Evolutionary conservation across 352 stramenopile species (phyloP), one percentile per base, ranked within the genome.

Genomic region (Pythium diclinum): DNA sequence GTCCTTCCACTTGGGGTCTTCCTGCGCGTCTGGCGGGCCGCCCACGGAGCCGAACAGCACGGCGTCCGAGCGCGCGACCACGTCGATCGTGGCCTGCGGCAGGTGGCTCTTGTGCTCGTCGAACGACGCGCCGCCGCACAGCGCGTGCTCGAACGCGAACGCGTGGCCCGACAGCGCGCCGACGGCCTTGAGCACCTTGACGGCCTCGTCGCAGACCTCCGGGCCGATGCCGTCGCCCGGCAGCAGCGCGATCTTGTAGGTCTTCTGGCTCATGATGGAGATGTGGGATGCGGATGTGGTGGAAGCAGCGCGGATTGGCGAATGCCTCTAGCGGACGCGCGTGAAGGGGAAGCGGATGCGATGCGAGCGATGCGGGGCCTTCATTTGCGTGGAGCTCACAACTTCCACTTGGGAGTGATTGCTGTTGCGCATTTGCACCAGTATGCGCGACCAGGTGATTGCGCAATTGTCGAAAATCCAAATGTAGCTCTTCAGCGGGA

Each of bases 151-250:
- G 65, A 98, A 97, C 40, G 96, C 74, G 46, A 99, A 96, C 67
- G 96, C 69, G 68, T 98, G 97, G 52, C 86, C 75, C 63, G 75
- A 95, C 52, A 96, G 81, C 59, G 73, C 74, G 25, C 78, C 88
- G 8, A 97, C 73, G 4, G 92, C 87, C 58, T 83, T 62, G 11
- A 99, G 79, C 33, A 97, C 96, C 13, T 87, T 78, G 60, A 98
- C 94, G 34, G 95, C 97, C 59, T 98, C 92, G 19, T 71, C 76
- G 61, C 96, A 99, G 40, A 99, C 98, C 80, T 99, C 97, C 8
- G 97, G 97, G n/a, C 97, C 97, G 75, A 99, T 99, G 61, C 97
- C 97, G 81, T 99, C 97, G 61, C 97, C 97, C 0, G 97, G 87
- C 23, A 99, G 87, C 59, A 99, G 83, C 11, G 97, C 98, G 63